Conservation (phyloP, 73 alveolate genomes). For the Diophrys appendiculata region DNA sequence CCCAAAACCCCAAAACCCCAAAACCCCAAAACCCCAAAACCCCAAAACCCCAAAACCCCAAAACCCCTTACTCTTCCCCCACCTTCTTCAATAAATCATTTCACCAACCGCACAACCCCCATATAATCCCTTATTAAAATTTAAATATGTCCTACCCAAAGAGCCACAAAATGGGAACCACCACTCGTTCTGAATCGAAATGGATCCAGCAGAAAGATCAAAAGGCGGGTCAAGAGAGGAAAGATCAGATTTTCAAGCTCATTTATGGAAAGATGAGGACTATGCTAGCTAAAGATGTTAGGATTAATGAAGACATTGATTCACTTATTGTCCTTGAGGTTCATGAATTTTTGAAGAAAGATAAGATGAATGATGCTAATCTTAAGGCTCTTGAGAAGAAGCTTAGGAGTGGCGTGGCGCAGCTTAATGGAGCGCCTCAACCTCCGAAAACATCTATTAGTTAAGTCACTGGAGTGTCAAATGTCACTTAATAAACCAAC, state of each 20-base stretch:
- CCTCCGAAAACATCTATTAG: not conserved
- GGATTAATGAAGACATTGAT: not conserved
- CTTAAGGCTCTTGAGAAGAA: not conserved
- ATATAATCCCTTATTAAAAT: too few species aligned
- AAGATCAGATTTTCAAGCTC: not conserved
- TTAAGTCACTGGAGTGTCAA: not conserved
- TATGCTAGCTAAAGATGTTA: not conserved
- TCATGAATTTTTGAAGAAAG: not conserved
- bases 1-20: too few species aligned
- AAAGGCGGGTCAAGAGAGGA: not conserved
- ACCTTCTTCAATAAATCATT: too few species aligned
- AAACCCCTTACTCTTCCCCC: too few species aligned
- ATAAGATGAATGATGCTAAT: not conserved
- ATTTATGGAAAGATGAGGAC: not conserved
- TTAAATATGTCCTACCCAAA: not conserved
- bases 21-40: too few species aligned
- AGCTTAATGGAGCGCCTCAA: not conserved
- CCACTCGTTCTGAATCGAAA: not conserved
- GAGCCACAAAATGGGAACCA: not conserved
- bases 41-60: too few species aligned
- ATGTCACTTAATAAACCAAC: not conserved
- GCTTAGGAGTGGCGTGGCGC: not conserved
- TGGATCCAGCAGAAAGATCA: not conserved
- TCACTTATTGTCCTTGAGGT: not conserved
- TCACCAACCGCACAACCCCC: too few species aligned